These are phyloP conservation scores for Aegilops tauschii DNA, from an alignment of 176 grass and related monocot genomes.

Conservation along the genomic window DNA sequence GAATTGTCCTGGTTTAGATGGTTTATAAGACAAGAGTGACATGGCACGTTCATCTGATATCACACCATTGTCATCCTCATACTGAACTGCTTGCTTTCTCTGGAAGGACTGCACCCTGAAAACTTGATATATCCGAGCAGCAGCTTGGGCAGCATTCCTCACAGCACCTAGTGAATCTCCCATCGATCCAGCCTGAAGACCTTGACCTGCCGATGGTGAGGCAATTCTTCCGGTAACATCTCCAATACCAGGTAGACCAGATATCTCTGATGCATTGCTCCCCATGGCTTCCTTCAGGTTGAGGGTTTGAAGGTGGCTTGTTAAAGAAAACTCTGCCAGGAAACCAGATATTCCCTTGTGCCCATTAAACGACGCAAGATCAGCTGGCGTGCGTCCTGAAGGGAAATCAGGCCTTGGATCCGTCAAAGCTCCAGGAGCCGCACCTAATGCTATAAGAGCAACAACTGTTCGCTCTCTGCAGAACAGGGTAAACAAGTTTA, in stretches of 20 bases:
- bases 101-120: slow-evolving; percentile 97
- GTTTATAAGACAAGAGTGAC: slow-evolving; percentile 65
- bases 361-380: slow-evolving; percentile 87
- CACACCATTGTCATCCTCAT: slow-evolving; percentile 54
- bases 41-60: slow-evolving; percentile 73
- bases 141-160: slow-evolving; percentile 87
- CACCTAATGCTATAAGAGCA: slow-evolving; percentile 73
- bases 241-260: slow-evolving; percentile 48
- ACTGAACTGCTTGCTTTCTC: slow-evolving; percentile 83
- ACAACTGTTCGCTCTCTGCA: slow-evolving; percentile 82
- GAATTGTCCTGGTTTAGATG: slow-evolving; percentile 58
- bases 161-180: slow-evolving; percentile 86
- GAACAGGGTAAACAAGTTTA: slow-evolving; percentile 35
- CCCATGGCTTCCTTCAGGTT: slow-evolving; percentile 71
- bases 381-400: slow-evolving; percentile 85
- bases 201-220: slow-evolving; percentile 32
- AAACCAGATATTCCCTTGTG: slow-evolving; percentile 97
- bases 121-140: slow-evolving; percentile 76
- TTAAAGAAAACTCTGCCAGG: slow-evolving; percentile 87
- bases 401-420: slow-evolving; percentile 82
- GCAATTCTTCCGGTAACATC: slow-evolving; percentile 39
- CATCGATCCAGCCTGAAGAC: slow-evolving; percentile 50
- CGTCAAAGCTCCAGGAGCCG: slow-evolving; percentile 79
- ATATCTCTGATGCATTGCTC: slow-evolving; percentile 43
- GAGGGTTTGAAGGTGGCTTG: slow-evolving; percentile 69